Evolutionary conservation across 306 rosid species (phyloP).

Genomic region (Delonix regia): DNA sequence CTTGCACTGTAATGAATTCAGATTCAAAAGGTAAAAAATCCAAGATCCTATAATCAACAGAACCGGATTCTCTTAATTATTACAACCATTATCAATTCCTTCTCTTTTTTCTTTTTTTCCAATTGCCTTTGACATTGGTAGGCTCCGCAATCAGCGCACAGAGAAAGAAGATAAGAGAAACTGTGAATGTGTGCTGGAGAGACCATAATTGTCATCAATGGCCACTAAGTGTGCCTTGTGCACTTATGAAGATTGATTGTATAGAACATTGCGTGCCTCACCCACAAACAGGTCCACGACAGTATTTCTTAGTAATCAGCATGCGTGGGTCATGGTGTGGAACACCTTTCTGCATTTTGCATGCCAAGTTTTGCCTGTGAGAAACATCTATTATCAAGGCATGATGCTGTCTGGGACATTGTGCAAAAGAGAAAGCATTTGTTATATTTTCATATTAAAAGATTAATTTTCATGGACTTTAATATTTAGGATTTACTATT

Average conservation of each 20-base stretch:
- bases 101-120: not conserved
- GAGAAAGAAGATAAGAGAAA: not conserved
- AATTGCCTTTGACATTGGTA: not conserved
- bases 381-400: too few relatives aligned
- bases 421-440: too few relatives aligned
- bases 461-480: too few relatives aligned
- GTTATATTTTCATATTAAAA: too few relatives aligned
- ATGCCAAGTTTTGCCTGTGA: not conserved
- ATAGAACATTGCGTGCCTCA: conserved; percentile 2
- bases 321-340: conserved; percentile 5
- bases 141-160: conserved; percentile 49
- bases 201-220: conserved; percentile 27
- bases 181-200: conserved; percentile 5
- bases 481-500: too few relatives aligned
- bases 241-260: not conserved
- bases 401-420: too few relatives aligned
- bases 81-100: too few relatives aligned
- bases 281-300: not conserved
- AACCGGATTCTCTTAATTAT: too few relatives aligned
- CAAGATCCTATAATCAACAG: too few relatives aligned
- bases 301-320: not conserved
- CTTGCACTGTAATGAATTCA: too few relatives aligned
- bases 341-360: not conserved
- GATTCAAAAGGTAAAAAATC: too few relatives aligned
- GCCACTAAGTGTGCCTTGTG: not conserved